Base-by-base conservation (phyloP, 495 filamentous ascomycete genomes). In the Corynascus novoguineensis region DNA sequence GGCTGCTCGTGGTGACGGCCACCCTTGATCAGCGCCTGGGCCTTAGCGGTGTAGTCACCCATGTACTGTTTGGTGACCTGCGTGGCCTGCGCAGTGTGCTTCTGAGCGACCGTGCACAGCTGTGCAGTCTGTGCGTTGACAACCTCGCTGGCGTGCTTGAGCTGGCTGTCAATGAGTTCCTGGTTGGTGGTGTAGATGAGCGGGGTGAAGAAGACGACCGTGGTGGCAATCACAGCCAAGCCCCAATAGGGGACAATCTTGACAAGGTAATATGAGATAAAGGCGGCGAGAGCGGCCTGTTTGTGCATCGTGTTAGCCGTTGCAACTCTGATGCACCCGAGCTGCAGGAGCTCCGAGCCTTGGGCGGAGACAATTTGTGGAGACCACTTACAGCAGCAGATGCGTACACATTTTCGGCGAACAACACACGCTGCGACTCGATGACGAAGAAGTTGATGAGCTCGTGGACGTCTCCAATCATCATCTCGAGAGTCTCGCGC, bases 391-490 rank as follows among this genome's bases (percentile, higher is more conserved):
- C 92, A 58, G 83, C 83, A 73, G 83, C 70, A 2, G 93, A 95
- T 61, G 83, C 85, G 54, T 82, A 76, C 48, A 95, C 77, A 66
- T 97, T 97, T 83, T 99, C 93, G 50, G 86, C 93, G 63, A 95
- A 99, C 52, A 97, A 63, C 64, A 99, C 82, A 57, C 95, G 85
- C 81, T 99, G 93, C 70, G 89, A 85, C 75, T 99, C 93, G 60
- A 99, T 90, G 61, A 96, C 80, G 74, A 97, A 90, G 76, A 99
- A 99, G 81, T 99, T 96, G 73, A 92, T 74, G 47, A 99, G 78
- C 72, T 97, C 91, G 69, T 92, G 87, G 29, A 92, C 68, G 66
- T 97, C 93, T 60, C 90, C 91, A 50, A 91, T 78, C 15, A 90
- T 65, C 52, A 78, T 74, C 63, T 97, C 89, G 14, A 96, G 75